Evolutionary conservation across 257 asterid genomes (phyloP), one percentile per base, ranked within the genome.

Genomic region (Pogostemon cablin): DNA sequence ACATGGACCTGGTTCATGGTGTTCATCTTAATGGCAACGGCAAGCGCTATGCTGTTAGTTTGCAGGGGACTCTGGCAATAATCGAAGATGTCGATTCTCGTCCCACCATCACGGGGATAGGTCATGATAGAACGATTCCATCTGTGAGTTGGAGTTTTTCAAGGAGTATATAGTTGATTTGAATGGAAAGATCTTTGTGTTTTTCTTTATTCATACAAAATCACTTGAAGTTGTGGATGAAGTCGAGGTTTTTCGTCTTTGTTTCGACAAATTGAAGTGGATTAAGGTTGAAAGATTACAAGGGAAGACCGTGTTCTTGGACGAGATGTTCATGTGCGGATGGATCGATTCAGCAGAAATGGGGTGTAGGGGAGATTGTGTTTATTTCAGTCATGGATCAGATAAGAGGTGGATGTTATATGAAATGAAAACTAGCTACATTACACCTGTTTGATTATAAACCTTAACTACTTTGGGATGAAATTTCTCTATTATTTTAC

Each of bases 41-140:
- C 39, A 46, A 9, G 46, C 2, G 20, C 25, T 64, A 43, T 46
- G 69, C 43, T 3, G 25, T 64, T 20, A 69, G 53, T 5, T 9
- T 67, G 53, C 72, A 67, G 37, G 72, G 72, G 10, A 35, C 72
- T 7, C 48, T 66, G 0, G 71, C 46, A 44, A 50, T 49, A 10
- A 17, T 52, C 9, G 41, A 67, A n/a, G 4, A 2, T 0, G 10
- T 38, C 10, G 52, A 67, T 9, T n/a, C 62, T 10, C 6, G 39
- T 9, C 62, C 5, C 3, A 1, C 6, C 15, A 39, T 67, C 38
- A 67, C 52, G 50, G 40, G 7, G 8, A 10, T 17, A 3, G 32
- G 62, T 40, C 6, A 62, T 6, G 39, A 9, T 9, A 52, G 52
- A 7, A 40, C 52, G 3, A 47, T 52, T 67, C 72, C 72, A 0